phyloP scores from a whole-genome alignment of 2,329 filamentous ascomycete species.

The Tolypocladium nubicola region DNA sequence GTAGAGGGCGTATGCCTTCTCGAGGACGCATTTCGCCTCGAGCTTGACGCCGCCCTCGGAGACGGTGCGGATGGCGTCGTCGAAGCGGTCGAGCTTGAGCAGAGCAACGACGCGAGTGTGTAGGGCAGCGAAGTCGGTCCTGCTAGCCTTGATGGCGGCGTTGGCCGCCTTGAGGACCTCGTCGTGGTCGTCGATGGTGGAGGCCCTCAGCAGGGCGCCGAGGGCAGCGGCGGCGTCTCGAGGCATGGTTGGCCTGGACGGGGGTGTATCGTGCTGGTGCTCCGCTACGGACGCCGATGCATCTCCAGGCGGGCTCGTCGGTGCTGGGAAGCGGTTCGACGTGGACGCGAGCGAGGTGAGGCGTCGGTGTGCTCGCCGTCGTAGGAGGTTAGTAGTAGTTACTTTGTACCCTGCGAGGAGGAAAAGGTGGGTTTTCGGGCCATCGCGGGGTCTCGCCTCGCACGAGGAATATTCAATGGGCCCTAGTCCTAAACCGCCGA shows the following conservation, averaged over 20 bases:
- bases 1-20: constrained; percentile 76
- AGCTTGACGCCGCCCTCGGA: constrained; percentile 51
- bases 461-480: not conserved
- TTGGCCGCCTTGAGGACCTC: constrained; percentile 58
- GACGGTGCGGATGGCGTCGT: constrained; percentile 62
- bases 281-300: not conserved
- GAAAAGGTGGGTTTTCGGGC: not conserved
- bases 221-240: constrained; percentile 39
- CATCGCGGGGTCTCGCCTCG: not conserved
- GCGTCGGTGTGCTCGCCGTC: not conserved
- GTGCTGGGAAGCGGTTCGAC: not conserved
- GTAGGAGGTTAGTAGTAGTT: too few species aligned
- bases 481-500: not conserved
- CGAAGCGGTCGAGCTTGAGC: constrained; percentile 72
- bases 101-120: constrained; percentile 65
- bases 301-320: not conserved
- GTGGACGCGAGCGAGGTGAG: not conserved
- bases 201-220: constrained; percentile 40
- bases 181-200: constrained; percentile 59
- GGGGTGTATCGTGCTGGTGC: not conserved
- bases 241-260: constrained; percentile 17
- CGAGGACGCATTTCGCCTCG: constrained; percentile 50
- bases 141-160: constrained; percentile 50
- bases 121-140: constrained; percentile 47
- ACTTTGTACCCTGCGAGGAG: too few species aligned